Conservation (phyloP, 2,329 filamentous ascomycete species). For the Penicillium sp. region DNA sequence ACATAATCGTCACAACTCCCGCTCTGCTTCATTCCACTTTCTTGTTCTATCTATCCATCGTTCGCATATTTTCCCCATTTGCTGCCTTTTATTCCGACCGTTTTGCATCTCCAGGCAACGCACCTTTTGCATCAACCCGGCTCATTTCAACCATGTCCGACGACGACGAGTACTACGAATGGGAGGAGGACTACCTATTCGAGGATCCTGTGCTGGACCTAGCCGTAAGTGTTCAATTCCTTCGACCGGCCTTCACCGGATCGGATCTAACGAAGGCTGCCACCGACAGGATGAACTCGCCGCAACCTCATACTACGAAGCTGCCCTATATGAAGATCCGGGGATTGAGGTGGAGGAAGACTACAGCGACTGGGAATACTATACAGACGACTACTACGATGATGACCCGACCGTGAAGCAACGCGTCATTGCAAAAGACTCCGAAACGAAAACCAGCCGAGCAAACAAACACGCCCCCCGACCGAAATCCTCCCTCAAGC, state of each 20-base stretch:
- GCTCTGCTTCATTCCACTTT: constrained; percentile 5
- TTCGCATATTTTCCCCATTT: background rate
- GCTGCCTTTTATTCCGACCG: background rate
- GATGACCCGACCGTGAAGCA: constrained; percentile 37
- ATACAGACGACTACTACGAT: constrained; percentile 44
- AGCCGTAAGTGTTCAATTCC: constrained; percentile 25
- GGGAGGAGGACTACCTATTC: constrained; percentile 32
- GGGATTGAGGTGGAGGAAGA: constrained; percentile 37
- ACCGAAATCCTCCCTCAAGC: constrained; percentile 9
- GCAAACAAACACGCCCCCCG: constrained; percentile 1
- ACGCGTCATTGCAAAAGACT: constrained; percentile 15
- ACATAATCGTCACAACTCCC: constrained; percentile 9
- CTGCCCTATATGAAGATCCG: constrained; percentile 38
- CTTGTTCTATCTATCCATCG: background rate
- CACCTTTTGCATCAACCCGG: background rate
- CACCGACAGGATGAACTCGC: constrained; percentile 41
- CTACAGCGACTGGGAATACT: constrained; percentile 45
- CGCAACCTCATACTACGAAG: constrained; percentile 38
- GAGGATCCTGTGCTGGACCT: constrained; percentile 35
- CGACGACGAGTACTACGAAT: constrained; percentile 37
- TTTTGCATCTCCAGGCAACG: background rate
- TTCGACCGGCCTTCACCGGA: background rate
- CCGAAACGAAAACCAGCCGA: constrained; percentile 15
- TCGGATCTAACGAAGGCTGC: background rate
- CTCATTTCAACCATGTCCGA: constrained; percentile 31